phyloP scores from a whole-genome alignment of 768 basidiomycete species.

The Boletellus emodensis region DNA sequence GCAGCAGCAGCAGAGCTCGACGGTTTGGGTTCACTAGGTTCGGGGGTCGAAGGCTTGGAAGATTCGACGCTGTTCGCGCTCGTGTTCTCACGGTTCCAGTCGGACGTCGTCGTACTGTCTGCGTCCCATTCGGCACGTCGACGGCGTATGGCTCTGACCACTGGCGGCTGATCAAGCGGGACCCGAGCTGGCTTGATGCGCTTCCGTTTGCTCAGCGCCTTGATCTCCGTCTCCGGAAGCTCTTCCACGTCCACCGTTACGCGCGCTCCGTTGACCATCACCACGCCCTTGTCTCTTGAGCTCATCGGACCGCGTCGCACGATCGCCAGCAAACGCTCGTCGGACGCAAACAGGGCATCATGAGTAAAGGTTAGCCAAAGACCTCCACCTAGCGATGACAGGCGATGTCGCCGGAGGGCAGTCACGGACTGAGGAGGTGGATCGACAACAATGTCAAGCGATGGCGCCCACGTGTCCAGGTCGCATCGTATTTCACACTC shows the following conservation, averaged over 20 bases:
- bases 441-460: slow-evolving; percentile 86
- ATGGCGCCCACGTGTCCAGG: slow-evolving; percentile 80
- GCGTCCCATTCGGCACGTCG: slow-evolving; percentile 72
- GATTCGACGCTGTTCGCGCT: slow-evolving; percentile 15
- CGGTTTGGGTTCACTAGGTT: slow-evolving; percentile 15
- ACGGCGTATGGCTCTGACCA: slow-evolving; percentile 64
- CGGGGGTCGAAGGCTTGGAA: slow-evolving; percentile 18
- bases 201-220: slow-evolving; percentile 77
- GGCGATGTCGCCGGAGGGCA: slow-evolving; percentile 79
- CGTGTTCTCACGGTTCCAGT: slow-evolving; percentile 17
- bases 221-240: slow-evolving; percentile 81
- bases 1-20: slow-evolving; percentile 14
- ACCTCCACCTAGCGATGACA: slow-evolving; percentile 86
- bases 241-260: slow-evolving; percentile 86
- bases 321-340: slow-evolving; percentile 71
- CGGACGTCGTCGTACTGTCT: slow-evolving; percentile 34
- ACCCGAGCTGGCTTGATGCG: slow-evolving; percentile 81
- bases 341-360: slow-evolving; percentile 70
- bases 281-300: slow-evolving; percentile 70
- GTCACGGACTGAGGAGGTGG: slow-evolving; percentile 84
- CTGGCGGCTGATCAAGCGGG: slow-evolving; percentile 91
- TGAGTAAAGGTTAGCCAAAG: slow-evolving; percentile 92
- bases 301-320: slow-evolving; percentile 65
- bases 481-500: slow-evolving; percentile 93
- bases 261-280: slow-evolving; percentile 88